Conservation (phyloP, 768 basidiomycete genomes). For the Candolleomyces aberdarensis region DNA sequence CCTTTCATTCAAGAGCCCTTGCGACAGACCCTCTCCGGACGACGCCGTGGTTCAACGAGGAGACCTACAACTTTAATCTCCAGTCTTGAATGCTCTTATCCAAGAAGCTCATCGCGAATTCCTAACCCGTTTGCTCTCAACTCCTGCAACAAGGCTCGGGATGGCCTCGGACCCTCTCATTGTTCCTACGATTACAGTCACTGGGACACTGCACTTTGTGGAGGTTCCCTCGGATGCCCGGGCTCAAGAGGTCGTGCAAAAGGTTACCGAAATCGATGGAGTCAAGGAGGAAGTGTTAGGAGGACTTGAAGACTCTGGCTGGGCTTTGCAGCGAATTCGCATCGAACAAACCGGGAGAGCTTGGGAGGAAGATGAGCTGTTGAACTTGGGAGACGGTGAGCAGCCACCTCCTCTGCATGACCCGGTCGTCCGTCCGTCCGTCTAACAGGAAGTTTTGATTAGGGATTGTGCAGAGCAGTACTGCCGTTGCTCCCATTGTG, state of each 20-base stretch:
- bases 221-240: slow-evolving; percentile 51
- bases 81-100: background rate
- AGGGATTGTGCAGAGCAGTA: slow-evolving; percentile 50
- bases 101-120: background rate
- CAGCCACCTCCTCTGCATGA: background rate
- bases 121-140: background rate
- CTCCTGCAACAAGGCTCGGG: background rate
- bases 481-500: slow-evolving; percentile 52
- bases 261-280: slow-evolving; percentile 43
- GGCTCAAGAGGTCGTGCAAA: slow-evolving; percentile 57
- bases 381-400: slow-evolving; percentile 61
- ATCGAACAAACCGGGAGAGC: slow-evolving; percentile 53
- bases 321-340: slow-evolving; percentile 69
- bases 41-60: too few relatives aligned
- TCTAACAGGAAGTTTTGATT: background rate
- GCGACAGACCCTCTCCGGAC: background rate
- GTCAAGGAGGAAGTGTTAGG: slow-evolving; percentile 55
- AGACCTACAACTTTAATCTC: too few relatives aligned
- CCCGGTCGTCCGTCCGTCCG: background rate
- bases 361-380: slow-evolving; percentile 74
- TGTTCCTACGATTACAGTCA: slow-evolving; percentile 58
- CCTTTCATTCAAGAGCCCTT: background rate
- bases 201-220: slow-evolving; percentile 60
- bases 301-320: slow-evolving; percentile 53
- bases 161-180: slow-evolving; percentile 30